Evolutionary conservation across 1,284 basidiomycete genomes (phyloP).

Genomic region (Omphalotus olearius): DNA sequence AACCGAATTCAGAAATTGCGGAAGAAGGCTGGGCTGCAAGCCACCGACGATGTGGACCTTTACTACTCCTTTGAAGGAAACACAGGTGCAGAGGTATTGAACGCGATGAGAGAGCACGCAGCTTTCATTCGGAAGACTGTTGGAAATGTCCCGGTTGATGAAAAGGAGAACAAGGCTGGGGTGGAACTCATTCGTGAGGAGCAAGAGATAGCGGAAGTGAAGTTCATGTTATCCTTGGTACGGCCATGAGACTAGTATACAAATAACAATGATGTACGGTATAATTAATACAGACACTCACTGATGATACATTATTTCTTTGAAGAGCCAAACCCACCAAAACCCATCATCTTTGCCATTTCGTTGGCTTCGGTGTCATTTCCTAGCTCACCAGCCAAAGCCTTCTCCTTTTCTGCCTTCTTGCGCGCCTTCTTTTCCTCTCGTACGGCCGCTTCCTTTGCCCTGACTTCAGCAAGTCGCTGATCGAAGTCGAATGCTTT

Average conservation of each 20-base stretch:
- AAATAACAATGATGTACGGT: slow-evolving; percentile 18
- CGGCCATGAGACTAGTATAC: slow-evolving; percentile 22
- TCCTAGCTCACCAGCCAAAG: slow-evolving; percentile 59
- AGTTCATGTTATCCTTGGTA: slow-evolving; percentile 71
- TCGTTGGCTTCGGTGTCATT: slow-evolving; percentile 50
- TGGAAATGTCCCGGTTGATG: slow-evolving; percentile 66
- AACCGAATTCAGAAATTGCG: slow-evolving; percentile 95
- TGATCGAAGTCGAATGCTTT: slow-evolving; percentile 93
- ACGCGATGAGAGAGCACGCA: slow-evolving; percentile 67
- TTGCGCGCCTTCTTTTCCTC: slow-evolving; percentile 70
- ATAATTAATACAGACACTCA: slow-evolving; percentile 3
- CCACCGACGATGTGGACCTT: slow-evolving; percentile 91
- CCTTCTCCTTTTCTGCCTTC: slow-evolving; percentile 68
- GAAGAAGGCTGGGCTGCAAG: slow-evolving; percentile 93
- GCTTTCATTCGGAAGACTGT: slow-evolving; percentile 79
- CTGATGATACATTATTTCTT: slow-evolving; percentile 54
- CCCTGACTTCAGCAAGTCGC: slow-evolving; percentile 80
- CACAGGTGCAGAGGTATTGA: slow-evolving; percentile 59
- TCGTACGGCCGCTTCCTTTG: slow-evolving; percentile 59
- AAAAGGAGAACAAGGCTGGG: slow-evolving; percentile 46
- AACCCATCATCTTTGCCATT: slow-evolving; percentile 89
- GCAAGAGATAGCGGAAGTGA: slow-evolving; percentile 82
- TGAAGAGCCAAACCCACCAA: slow-evolving; percentile 82
- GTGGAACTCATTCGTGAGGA: slow-evolving; percentile 72
- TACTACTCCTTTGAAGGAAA: slow-evolving; percentile 83